Evolutionary conservation across 768 basidiomycete genomes (phyloP).

Genomic region (Serendipita indica): DNA sequence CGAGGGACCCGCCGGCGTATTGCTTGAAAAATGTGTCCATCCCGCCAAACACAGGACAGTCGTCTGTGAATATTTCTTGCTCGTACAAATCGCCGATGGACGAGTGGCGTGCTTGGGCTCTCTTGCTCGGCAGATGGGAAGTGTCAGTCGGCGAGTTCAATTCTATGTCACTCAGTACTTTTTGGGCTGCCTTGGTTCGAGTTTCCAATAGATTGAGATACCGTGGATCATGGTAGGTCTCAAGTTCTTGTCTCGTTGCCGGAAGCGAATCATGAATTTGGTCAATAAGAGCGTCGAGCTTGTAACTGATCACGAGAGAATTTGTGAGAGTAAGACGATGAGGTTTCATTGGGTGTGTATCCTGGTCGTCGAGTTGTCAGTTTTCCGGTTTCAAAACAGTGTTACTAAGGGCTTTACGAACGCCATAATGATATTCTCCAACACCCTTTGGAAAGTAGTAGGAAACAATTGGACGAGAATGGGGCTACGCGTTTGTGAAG

Average conservation of each 20-base stretch:
- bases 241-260: slow-evolving; percentile 80
- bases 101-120: no score
- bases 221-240: slow-evolving; percentile 66
- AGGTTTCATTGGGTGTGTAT: slow-evolving; percentile 98
- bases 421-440: slow-evolving; percentile 93
- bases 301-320: slow-evolving; percentile 89
- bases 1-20: slow-evolving; percentile 85
- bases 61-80: slow-evolving; percentile 38
- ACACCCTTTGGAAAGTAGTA: slow-evolving; percentile 94
- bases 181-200: not conserved
- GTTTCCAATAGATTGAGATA: not conserved
- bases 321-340: slow-evolving; percentile 93
- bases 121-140: no score
- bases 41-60: slow-evolving; percentile 91
- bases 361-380: slow-evolving; percentile 32
- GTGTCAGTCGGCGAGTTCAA: no score
- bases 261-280: slow-evolving; percentile 77
- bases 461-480: slow-evolving; percentile 81
- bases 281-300: slow-evolving; percentile 88
- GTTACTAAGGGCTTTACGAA: slow-evolving; percentile 35
- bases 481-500: slow-evolving; percentile 31
- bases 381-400: slow-evolving; percentile 2
- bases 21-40: slow-evolving; percentile 89
- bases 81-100: not conserved
- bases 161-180: not conserved